These are phyloP conservation scores for Ophiocordyceps robertsii DNA, from an alignment of 2,329 filamentous ascomycete species.

Conservation along the genomic window DNA sequence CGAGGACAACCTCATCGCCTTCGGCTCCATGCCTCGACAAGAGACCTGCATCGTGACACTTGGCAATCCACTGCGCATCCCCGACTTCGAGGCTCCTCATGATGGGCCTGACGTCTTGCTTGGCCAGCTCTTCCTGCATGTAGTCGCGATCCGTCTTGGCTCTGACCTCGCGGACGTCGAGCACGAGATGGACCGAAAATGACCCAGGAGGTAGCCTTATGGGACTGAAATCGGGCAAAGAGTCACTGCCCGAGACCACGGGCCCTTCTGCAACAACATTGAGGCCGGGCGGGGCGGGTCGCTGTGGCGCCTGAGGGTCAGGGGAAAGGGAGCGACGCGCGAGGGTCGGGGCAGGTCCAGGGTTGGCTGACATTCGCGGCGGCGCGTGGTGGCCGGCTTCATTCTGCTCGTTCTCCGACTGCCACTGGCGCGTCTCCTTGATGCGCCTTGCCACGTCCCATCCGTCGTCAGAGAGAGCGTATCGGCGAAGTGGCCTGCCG, in stretches of 20 bases:
- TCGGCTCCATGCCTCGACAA: constrained; percentile 43
- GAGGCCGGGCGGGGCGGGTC: constrained; percentile 14
- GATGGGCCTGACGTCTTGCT: constrained; percentile 50
- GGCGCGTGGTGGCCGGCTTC: constrained; percentile 1
- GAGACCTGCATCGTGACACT: constrained; percentile 45
- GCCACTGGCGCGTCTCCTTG: constrained; percentile 33
- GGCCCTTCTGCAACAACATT: constrained; percentile 27
- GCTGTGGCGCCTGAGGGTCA: not conserved
- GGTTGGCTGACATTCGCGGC: not conserved
- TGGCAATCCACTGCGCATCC: constrained; percentile 70
- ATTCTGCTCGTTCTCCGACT: constrained; percentile 10
- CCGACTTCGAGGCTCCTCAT: constrained; percentile 59
- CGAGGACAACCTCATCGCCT: constrained; percentile 59
- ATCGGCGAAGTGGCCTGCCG: constrained; percentile 53
- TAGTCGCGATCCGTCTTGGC: constrained; percentile 64
- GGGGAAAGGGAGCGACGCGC: not conserved
- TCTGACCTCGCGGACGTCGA: constrained; percentile 64
- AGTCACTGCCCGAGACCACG: constrained; percentile 12
- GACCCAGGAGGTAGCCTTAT: constrained; percentile 49
- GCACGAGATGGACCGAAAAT: constrained; percentile 59
- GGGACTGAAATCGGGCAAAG: constrained; percentile 38
- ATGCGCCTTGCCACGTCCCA: constrained; percentile 61
- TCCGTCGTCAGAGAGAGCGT: constrained; percentile 62
- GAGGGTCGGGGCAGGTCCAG: not conserved
- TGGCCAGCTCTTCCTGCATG: constrained; percentile 56